Evolutionary conservation across 2,329 filamentous ascomycete species (phyloP).

Genomic region (Talaromyces atroroseus): DNA sequence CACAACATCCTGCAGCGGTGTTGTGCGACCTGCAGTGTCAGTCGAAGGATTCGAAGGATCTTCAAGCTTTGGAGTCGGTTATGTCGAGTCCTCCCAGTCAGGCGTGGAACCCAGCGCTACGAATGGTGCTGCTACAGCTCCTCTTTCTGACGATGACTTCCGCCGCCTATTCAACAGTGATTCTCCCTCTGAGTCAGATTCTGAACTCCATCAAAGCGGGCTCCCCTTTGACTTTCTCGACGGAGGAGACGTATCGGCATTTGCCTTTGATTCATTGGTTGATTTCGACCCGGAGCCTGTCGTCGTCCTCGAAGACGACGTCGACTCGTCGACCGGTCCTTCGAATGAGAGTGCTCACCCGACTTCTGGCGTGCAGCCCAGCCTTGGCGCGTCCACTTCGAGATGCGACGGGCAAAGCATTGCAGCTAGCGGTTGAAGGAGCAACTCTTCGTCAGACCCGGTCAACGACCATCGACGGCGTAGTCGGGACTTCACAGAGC

Average conservation of each 20-base stretch:
- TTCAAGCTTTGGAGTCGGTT: constrained; percentile 22
- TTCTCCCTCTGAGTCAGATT: constrained; percentile 64
- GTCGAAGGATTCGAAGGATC: constrained; percentile 58
- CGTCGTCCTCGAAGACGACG: constrained; percentile 38
- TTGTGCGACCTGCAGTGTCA: constrained; percentile 99
- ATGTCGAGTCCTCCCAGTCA: constrained; percentile 26
- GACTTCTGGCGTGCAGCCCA: constrained; percentile 49
- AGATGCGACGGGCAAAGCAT: constrained; percentile 50
- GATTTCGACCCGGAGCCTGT: constrained; percentile 49
- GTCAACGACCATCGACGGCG: constrained; percentile 28
- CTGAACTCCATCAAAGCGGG: constrained; percentile 69
- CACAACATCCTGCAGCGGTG: constrained; percentile 99
- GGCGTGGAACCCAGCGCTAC: constrained; percentile 32
- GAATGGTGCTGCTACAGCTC: constrained; percentile 54
- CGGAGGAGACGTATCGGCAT: constrained; percentile 44
- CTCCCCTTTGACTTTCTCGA: constrained; percentile 65
- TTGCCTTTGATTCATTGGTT: constrained; percentile 52
- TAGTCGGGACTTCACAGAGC: constrained; percentile 27
- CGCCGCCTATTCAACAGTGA: constrained; percentile 55
- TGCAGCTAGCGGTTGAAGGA: constrained; percentile 47
- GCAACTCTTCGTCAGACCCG: constrained; percentile 30
- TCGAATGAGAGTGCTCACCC: constrained; percentile 45
- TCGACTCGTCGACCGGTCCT: constrained; percentile 44
- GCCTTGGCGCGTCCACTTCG: constrained; percentile 50
- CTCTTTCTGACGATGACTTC: constrained; percentile 67